Conservation (phyloP, 371 early-diverging fungal genomes). For the Mucor sp. region DNA sequence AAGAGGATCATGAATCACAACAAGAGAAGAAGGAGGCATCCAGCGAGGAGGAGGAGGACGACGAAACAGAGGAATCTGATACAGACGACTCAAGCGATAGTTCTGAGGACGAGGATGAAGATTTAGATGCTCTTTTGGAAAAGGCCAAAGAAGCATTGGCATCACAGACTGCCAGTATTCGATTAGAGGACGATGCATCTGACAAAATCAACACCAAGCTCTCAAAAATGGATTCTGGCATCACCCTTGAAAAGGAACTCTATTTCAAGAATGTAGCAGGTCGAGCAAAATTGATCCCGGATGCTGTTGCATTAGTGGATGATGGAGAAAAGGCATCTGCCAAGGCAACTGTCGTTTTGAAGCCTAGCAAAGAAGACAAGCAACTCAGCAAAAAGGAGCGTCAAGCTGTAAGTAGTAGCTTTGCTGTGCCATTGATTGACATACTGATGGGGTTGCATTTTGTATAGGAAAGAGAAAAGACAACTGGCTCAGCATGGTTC, state of each 20-base stretch:
- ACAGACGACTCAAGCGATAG: not conserved
- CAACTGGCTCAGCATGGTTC: constrained; percentile 87
- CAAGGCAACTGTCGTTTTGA: constrained; percentile 23
- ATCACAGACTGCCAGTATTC: constrained; percentile 29
- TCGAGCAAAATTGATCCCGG: constrained; percentile 20
- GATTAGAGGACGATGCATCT: constrained; percentile 7
- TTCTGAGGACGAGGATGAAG: constrained; percentile 35
- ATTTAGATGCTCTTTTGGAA: constrained; percentile 48
- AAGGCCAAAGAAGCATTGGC: constrained; percentile 52
- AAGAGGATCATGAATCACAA: not conserved
- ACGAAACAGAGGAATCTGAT: constrained; percentile 5
- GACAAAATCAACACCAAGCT: constrained; percentile 14
- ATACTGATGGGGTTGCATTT: not conserved
- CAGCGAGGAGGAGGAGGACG: not conserved
- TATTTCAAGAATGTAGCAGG: constrained; percentile 30
- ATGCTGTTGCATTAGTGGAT: constrained; percentile 25
- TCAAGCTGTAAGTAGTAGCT: constrained; percentile 33
- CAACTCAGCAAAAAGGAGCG: constrained; percentile 32
- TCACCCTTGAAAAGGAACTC: constrained; percentile 29
- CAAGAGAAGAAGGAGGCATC: too few relatives aligned
- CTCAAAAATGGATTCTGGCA: constrained; percentile 45
- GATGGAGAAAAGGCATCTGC: constrained; percentile 9
- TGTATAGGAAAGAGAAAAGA: constrained; percentile 60
- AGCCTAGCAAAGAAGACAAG: constrained; percentile 24
- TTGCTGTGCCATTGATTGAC: not conserved